phyloP scores from a whole-genome alignment of 2,329 filamentous ascomycete genomes.

The Monosporascus sp. region DNA sequence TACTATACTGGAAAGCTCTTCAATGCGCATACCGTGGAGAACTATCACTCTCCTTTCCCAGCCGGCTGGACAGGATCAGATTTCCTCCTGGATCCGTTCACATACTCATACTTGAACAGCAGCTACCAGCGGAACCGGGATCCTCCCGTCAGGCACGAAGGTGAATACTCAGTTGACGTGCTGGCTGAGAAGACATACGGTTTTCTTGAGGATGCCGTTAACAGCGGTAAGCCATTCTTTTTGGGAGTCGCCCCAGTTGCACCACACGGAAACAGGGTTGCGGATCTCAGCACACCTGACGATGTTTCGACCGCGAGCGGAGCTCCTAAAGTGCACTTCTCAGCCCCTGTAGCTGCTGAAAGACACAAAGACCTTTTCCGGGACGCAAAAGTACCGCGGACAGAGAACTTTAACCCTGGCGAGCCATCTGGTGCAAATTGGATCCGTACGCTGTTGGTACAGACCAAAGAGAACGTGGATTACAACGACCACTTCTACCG shows the following conservation, averaged over 20 bases:
- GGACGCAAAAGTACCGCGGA: constrained; percentile 53
- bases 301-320: not conserved
- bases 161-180: constrained; percentile 47
- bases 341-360: constrained; percentile 47
- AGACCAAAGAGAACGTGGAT: constrained; percentile 33
- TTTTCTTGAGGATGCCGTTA: constrained; percentile 42
- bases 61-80: constrained; percentile 52
- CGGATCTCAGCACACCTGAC: not conserved
- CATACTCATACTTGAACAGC: constrained; percentile 56
- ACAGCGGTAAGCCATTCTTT: constrained; percentile 46
- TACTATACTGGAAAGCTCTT: constrained; percentile 53
- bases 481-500: constrained; percentile 47
- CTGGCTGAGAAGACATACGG: constrained; percentile 42
- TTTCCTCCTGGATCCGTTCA: constrained; percentile 52
- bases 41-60: constrained; percentile 52
- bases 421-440: constrained; percentile 35
- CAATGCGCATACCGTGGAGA: constrained; percentile 51
- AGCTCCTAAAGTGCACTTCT: not conserved
- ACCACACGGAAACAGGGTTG: not conserved
- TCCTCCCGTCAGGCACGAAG: constrained; percentile 45
- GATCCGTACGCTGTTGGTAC: constrained; percentile 34
- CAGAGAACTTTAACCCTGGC: constrained; percentile 59
- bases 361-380: constrained; percentile 58
- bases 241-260: constrained; percentile 19
- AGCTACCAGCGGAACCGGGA: constrained; percentile 49